Percentiles rank a stretch among this genome's conserved stretches.
phyloP scores from a whole-genome alignment of 305 asterid species.

The Rubia peregrina region DNA sequence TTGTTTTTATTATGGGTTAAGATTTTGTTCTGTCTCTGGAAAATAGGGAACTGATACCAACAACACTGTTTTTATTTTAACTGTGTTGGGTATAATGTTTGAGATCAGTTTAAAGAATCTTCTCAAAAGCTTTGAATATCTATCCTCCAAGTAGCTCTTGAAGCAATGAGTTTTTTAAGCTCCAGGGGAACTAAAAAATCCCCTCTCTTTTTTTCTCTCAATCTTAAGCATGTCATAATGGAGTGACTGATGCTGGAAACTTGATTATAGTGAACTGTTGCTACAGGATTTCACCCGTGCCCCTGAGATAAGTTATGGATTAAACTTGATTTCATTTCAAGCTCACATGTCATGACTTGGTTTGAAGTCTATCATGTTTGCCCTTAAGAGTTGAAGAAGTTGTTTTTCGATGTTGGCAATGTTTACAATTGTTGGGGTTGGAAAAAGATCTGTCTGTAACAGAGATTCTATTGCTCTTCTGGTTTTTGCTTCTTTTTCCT shows the following conservation, averaged over 20 bases:
- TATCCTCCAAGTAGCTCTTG: neutral
- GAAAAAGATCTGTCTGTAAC: neutral
- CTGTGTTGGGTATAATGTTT: neutral
- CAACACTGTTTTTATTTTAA: neutral
- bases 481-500: constrained; percentile 6
- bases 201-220: neutral
- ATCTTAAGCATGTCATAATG: neutral
- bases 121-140: neutral
- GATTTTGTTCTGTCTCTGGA: neutral
- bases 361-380: neutral
- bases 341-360: neutral
- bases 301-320: neutral
- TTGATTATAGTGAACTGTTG: neutral
- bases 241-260: neutral
- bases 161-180: constrained; percentile 1
- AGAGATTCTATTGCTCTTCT: neutral
- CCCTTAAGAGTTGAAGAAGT: neutral
- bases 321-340: neutral
- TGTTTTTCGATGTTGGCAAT: neutral
- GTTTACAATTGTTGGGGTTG: no score
- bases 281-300: neutral
- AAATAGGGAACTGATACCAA: neutral
- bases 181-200: neutral
- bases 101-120: neutral
- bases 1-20: neutral